Percentiles rank a stretch among this genome's conserved stretches.
Conservation (phyloP, 2,329 filamentous ascomycete genomes). For the Blastomyces emzantsi region DNA sequence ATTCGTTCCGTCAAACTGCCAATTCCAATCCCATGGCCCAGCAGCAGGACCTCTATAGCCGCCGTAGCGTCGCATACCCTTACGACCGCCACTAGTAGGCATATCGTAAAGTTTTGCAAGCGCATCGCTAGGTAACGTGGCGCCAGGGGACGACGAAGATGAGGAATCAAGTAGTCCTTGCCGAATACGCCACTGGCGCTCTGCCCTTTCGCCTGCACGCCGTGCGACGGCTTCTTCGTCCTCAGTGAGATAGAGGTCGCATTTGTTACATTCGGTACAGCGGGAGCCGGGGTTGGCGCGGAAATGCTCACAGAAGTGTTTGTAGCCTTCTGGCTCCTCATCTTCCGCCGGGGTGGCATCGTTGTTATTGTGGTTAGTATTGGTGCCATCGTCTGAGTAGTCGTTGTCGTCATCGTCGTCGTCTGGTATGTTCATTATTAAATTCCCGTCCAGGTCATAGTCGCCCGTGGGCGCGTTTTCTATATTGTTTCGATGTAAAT, state of each 20-base stretch:
- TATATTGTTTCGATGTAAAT: constrained; percentile 7
- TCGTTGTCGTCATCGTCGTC: constrained; percentile 26
- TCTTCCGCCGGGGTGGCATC: constrained; percentile 18
- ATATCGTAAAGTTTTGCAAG: constrained; percentile 12
- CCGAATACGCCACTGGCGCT: constrained; percentile 59
- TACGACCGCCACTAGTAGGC: constrained; percentile 21
- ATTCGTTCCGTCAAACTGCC: constrained; percentile 17
- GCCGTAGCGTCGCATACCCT: neutral
- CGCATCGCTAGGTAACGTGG: constrained; percentile 17
- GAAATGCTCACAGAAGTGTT: constrained; percentile 95
- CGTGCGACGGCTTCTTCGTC: constrained; percentile 61
- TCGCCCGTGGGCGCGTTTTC: constrained; percentile 37
- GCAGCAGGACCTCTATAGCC: constrained; percentile 12
- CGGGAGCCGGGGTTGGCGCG: constrained; percentile 64
- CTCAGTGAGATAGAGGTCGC: constrained; percentile 64
- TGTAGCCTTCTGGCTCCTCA: constrained; percentile 63
- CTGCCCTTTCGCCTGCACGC: constrained; percentile 61
- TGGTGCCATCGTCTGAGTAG: neutral
- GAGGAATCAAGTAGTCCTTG: constrained; percentile 40
- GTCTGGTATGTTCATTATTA: constrained; percentile 1
- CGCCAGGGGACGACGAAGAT: constrained; percentile 7
- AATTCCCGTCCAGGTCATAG: constrained; percentile 12
- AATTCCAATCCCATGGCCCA: constrained; percentile 22
- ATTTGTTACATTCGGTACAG: constrained; percentile 71
- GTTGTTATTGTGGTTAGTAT: constrained; percentile 13